Evolutionary conservation across 495 filamentous ascomycete genomes (phyloP), one percentile per base, ranked within the genome.

Genomic region (Thermochaetoides thermophila): DNA sequence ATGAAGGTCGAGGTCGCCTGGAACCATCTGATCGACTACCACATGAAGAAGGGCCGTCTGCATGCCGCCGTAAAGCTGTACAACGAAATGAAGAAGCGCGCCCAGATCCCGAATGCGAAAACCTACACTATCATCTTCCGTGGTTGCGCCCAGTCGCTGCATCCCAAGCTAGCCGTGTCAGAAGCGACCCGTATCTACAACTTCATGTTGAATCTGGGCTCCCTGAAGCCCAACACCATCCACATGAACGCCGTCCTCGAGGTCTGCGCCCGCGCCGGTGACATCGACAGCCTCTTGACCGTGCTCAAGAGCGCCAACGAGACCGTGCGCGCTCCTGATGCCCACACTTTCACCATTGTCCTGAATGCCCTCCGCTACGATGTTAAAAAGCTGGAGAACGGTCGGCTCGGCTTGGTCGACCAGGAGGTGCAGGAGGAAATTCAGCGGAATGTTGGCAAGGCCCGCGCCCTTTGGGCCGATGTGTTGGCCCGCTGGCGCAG

Each of bases 11-110:
- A 65, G 7, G 82, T 85, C 31, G 76, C 76, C 31, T 96, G 87
- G 87, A 95, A 95, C 59, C 70, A 81, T 53, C 45, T 93, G 18
- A 71, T 95, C 30, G 70, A 81, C 25, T 74, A 79, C 48, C 64
- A 71, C 33, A 56, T 93, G 58, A 59, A 67, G 10, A 55, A 68
- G 15, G 61, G 65, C 6, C 60, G 59, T 13, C 55, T 83, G 14
- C 57, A 69, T 39, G 59, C 54, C 13, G 84, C 81, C 11, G 48
- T 85, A 27, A 81, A 78, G 53, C 64, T 79, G 2, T 95, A 74
- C 57, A 93, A 95, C 54, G 84, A 94, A 79, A 97, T 97, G 89
- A 97, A 96, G 58, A 96, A 95, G 57, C 68, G 83, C 12, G 74
- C 62, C 20, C 73, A 81, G 36, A 57, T 56, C 17, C 89, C 89